Base-by-base conservation (phyloP, 345 rosid species). In the Eutrema heterophyllum region DNA sequence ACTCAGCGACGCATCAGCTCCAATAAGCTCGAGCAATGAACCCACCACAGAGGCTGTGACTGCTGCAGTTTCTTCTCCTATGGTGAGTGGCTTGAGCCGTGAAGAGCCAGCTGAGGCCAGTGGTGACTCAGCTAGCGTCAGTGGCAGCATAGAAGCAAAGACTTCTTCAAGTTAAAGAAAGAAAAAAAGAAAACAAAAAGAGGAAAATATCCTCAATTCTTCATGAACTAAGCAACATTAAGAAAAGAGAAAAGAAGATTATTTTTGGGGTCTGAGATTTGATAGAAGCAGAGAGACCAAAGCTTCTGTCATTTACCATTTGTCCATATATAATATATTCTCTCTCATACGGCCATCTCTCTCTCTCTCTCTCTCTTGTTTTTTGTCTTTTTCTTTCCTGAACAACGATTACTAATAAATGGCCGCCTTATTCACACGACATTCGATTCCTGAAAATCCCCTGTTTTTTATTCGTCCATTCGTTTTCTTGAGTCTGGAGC, bases 1-100 rank as follows among this genome's bases (percentile, higher is more conserved):
- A 5, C 81, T 78, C 36, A 72, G 81, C 7, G 81, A 69, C 11
- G 40, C 73, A 43, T 72, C 41, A 35, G 81, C 81, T 58, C 97
- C 97, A 6, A 26, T 88, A 46, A 89, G 86, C 51, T 79, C 84
- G 55, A 83, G 82, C 79, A 83, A 64, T 79, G 89, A 84, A 69
- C 55, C 82, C 67, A 69, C 82, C 65, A 64, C 80, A 64, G 75
- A 82, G 39, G 80, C 86, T 61, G 90, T 70, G 71, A 76, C 78
- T 24, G 84, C 83, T 65, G 36, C 77, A 40, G 64, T 29, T 71
- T 52, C 72, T n/a, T 55, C 72, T 65, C 46, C 64, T 26, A 24
- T 21, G 40, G 72, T 58, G 58, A 69, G 75, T 76, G 60, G 80
- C 7, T 63, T 62, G 9, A 70, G 68, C 69, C 72, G 79, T 61